Conservation (phyloP, 2,329 filamentous ascomycete genomes). For the Didymella arachidicola region DNA sequence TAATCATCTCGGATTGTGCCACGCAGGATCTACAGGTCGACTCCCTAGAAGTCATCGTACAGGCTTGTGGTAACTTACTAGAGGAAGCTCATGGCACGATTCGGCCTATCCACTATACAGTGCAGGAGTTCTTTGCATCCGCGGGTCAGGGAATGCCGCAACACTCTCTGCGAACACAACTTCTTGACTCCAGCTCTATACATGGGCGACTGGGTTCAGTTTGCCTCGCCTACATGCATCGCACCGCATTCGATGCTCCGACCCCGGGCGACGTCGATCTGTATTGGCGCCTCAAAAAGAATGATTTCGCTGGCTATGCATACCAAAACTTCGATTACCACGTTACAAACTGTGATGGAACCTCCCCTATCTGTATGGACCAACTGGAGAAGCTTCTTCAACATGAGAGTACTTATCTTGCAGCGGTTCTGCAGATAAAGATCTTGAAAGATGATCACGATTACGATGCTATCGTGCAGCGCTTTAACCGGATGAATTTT, state of each 20-base stretch:
- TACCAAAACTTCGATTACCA: slow-evolving; percentile 25
- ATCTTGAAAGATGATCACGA: not conserved
- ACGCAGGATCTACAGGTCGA: slow-evolving; percentile 17
- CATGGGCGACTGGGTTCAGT: slow-evolving; percentile 17
- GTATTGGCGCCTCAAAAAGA: not conserved
- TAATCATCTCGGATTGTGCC: slow-evolving; percentile 7
- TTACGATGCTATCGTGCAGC: not conserved
- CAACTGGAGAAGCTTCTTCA: slow-evolving; percentile 20
- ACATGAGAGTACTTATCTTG: slow-evolving; percentile 17
- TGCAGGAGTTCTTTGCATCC: slow-evolving; percentile 31
- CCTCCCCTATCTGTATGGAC: slow-evolving; percentile 1
- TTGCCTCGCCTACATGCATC: slow-evolving; percentile 24
- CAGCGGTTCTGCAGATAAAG: slow-evolving; percentile 26
- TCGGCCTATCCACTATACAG: slow-evolving; percentile 32
- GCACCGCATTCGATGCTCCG: slow-evolving; percentile 9
- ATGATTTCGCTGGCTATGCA: slow-evolving; percentile 19
- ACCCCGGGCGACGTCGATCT: not conserved
- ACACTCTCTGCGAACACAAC: slow-evolving; percentile 9
- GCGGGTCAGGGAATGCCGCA: slow-evolving; percentile 2
- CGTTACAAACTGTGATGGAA: slow-evolving; percentile 10
- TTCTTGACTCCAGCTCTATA: slow-evolving; percentile 17
- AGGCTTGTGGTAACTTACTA: slow-evolving; percentile 31
- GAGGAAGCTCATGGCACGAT: slow-evolving; percentile 20
- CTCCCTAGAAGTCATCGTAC: slow-evolving; percentile 24
- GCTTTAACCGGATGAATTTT: slow-evolving; percentile 22